Evolutionary conservation across 345 rosid genomes (phyloP).

Genomic region (Stellera chamaejasme): DNA sequence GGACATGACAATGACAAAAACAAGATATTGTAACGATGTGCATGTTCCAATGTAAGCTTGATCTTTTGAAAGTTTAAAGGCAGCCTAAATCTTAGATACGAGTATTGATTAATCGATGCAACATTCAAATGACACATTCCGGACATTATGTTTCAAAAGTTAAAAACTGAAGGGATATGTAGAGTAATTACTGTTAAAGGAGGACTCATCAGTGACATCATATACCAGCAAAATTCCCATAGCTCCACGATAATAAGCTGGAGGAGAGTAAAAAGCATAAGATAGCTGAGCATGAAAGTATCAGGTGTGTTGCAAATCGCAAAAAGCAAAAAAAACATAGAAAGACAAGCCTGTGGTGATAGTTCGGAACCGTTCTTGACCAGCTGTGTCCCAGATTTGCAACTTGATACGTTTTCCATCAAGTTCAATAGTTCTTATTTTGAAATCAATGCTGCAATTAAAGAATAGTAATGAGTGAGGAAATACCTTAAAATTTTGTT

Average conservation of each 20-base stretch:
- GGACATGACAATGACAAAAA: no score
- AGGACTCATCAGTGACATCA: constrained; percentile 78
- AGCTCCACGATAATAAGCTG: constrained; percentile 82
- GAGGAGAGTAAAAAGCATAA: constrained; percentile 8
- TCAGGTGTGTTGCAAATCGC: not conserved
- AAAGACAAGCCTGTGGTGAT: constrained; percentile 62
- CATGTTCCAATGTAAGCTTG: no score
- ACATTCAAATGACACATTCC: no score
- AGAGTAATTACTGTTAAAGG: constrained; percentile 54
- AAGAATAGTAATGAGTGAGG: not conserved
- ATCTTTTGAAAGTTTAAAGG: no score
- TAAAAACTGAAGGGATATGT: no score
- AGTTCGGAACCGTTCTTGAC: constrained; percentile 90
- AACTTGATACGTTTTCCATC: constrained; percentile 88
- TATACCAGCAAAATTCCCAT: constrained; percentile 82
- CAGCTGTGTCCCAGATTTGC: constrained; percentile 98
- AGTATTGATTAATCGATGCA: no score
- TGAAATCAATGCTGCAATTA: constrained; percentile 75
- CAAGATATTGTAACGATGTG: no score
- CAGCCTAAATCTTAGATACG: no score
- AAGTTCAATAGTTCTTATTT: constrained; percentile 92
- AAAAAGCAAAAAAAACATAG: not conserved
- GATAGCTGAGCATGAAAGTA: constrained; percentile 5
- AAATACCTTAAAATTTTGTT: not conserved
- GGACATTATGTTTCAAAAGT: no score